A percentile compares a stretch with the other conserved stretches of the same genome.
These are phyloP conservation scores for Colletotrichum australisinense DNA, from an alignment of 2,329 filamentous ascomycete species.

Conservation along the genomic window DNA sequence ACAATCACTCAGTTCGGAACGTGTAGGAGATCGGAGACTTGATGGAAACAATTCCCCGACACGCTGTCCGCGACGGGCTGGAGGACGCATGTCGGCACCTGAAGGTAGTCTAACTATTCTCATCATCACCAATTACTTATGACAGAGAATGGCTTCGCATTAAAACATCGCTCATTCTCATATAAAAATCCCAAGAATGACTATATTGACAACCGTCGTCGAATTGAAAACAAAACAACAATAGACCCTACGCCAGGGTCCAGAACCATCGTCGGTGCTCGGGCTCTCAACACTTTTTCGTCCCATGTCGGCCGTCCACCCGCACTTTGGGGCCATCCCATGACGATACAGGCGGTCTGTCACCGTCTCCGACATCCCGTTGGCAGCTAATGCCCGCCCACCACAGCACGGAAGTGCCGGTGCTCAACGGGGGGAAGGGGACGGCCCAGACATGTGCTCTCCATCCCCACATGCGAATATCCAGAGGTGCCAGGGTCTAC, in stretches of 20 bases:
- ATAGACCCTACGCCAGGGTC: neutral
- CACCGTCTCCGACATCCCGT: neutral
- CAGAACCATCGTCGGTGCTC: neutral
- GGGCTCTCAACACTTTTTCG: conserved; percentile 8
- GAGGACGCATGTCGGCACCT: neutral
- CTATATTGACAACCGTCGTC: neutral
- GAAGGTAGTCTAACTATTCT: neutral
- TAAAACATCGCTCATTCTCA: neutral
- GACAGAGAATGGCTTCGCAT: neutral
- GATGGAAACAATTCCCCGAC: neutral
- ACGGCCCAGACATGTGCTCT: neutral
- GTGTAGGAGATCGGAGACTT: neutral
- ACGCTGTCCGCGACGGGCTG: neutral
- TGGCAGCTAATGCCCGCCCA: neutral
- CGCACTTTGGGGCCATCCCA: conserved; percentile 4
- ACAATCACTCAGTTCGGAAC: neutral
- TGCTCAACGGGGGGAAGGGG: neutral
- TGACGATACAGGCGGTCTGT: conserved; percentile 7
- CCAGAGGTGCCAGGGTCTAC: neutral
- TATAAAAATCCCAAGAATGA: neutral
- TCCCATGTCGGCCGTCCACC: conserved; percentile 2
- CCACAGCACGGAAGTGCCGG: neutral
- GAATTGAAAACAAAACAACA: neutral
- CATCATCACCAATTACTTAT: neutral
- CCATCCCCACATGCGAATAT: neutral